phyloP scores from a whole-genome alignment of 2,329 filamentous ascomycete species.

The Fusarium humuli region DNA sequence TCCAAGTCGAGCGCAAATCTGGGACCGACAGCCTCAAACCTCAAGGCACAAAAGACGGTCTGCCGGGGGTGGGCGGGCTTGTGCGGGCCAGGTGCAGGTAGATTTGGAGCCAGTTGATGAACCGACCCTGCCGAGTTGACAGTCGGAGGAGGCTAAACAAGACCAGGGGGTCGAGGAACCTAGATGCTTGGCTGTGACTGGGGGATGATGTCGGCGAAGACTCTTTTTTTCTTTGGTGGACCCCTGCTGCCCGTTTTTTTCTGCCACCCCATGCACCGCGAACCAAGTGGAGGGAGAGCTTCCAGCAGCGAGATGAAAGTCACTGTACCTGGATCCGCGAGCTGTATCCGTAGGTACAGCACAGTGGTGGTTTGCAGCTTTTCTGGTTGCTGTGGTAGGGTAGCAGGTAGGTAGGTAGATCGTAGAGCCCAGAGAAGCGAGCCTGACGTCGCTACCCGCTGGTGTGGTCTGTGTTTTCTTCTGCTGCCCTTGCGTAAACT shows the following conservation, averaged over 20 bases:
- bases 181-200: constrained; percentile 43
- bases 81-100: constrained; percentile 36
- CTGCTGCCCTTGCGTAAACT: constrained; percentile 25
- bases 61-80: constrained; percentile 44
- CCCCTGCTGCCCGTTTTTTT: constrained; percentile 47
- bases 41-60: constrained; percentile 47
- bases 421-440: not conserved
- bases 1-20: constrained; percentile 41
- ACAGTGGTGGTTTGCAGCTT: constrained; percentile 1
- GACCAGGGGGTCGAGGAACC: constrained; percentile 45
- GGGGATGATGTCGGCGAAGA: constrained; percentile 45
- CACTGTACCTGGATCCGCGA: constrained; percentile 46
- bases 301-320: constrained; percentile 31
- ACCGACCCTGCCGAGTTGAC: constrained; percentile 48
- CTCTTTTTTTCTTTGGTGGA: constrained; percentile 15
- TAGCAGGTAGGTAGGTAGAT: not conserved
- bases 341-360: not conserved
- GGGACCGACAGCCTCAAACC: constrained; percentile 42
- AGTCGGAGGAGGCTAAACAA: constrained; percentile 47
- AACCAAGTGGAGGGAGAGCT: constrained; percentile 32
- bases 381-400: constrained; percentile 4
- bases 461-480: constrained; percentile 27
- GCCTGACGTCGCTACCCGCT: constrained; percentile 22
- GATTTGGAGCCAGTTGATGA: constrained; percentile 47
- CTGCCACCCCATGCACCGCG: constrained; percentile 33